Percentiles rank a stretch among this genome's conserved stretches.
Conservation (phyloP, 371 early-diverging fungal genomes). For the Mucor saturninus region DNA sequence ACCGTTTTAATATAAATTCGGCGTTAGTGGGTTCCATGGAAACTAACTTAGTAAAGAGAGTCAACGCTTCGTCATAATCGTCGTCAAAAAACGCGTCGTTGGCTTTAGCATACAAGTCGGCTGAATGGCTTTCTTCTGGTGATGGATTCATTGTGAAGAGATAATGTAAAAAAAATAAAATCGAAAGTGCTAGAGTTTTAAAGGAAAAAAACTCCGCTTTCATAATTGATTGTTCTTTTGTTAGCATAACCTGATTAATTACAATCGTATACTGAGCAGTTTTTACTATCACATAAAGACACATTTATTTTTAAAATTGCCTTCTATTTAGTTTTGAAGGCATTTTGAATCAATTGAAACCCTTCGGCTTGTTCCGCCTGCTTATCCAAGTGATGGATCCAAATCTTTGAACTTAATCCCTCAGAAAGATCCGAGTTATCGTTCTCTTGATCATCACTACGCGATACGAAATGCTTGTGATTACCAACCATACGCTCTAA, state of each 20-base stretch:
- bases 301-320: no score
- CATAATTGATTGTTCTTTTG: background rate
- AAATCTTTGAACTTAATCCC: conserved; percentile 16
- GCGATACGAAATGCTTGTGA: conserved; percentile 18
- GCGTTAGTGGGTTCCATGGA: conserved; percentile 72
- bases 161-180: background rate
- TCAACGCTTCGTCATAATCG: conserved; percentile 78
- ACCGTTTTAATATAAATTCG: conserved; percentile 68
- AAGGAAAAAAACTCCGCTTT: no score
- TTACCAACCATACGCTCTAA: conserved; percentile 33
- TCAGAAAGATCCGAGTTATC: conserved; percentile 22
- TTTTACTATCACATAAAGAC: no score
- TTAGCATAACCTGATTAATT: background rate
- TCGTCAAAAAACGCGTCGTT: conserved; percentile 87
- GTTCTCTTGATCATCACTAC: conserved; percentile 1
- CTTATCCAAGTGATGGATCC: conserved; percentile 24
- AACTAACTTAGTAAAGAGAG: conserved; percentile 79
- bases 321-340: conserved; percentile 24
- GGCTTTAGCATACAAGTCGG: conserved; percentile 80
- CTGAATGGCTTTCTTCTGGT: conserved; percentile 46
- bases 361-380: conserved; percentile 8
- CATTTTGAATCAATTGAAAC: conserved; percentile 23
- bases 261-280: no score
- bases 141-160: conserved; percentile 18
- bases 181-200: no score